A percentile compares a stretch with the other conserved stretches of the same genome.
These are phyloP conservation scores for Candida vartiovaarae DNA, from an alignment of 805 yeast species.

Conservation along the genomic window DNA sequence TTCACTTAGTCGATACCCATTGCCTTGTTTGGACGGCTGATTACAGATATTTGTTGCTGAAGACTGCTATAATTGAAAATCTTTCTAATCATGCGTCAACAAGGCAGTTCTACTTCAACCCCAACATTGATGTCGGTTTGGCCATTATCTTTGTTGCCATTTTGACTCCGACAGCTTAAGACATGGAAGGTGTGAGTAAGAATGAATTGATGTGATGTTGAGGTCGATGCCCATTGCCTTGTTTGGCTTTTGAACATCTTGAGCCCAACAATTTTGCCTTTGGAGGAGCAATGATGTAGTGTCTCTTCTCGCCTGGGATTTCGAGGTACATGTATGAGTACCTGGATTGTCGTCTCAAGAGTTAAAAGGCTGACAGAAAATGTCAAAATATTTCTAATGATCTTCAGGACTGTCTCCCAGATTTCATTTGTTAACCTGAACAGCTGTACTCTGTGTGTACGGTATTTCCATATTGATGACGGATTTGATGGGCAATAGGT, in stretches of 20 bases:
- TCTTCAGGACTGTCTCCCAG: no score
- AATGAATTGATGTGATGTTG: no score
- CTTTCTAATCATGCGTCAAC: slow-evolving; percentile 1
- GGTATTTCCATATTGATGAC: no score
- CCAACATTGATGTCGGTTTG: slow-evolving; percentile 1
- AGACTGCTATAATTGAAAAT: slow-evolving; percentile 52
- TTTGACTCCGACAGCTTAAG: slow-evolving; percentile 1
- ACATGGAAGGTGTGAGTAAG: no score
- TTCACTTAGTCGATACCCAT: no score
- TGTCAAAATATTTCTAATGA: no score
- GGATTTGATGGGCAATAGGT: no score
- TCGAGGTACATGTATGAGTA: slow-evolving; percentile 71
- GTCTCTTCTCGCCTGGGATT: slow-evolving; percentile 61
- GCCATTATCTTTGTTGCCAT: slow-evolving; percentile 4
- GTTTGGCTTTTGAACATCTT: slow-evolving; percentile 30
- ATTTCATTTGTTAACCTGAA: no score
- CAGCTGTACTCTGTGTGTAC: no score
- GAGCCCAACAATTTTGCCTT: slow-evolving; percentile 34
- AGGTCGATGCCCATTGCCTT: no score
- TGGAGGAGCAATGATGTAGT: slow-evolving; percentile 63
- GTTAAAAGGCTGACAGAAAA: no score
- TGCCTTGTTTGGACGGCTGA: slow-evolving; percentile 53
- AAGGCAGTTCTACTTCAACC: slow-evolving; percentile 6
- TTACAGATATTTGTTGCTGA: slow-evolving; percentile 81
- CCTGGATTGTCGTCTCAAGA: neutral